Base-by-base conservation (phyloP, 192 early-diverging fungal species). In the Cetraspora pellucida region DNA sequence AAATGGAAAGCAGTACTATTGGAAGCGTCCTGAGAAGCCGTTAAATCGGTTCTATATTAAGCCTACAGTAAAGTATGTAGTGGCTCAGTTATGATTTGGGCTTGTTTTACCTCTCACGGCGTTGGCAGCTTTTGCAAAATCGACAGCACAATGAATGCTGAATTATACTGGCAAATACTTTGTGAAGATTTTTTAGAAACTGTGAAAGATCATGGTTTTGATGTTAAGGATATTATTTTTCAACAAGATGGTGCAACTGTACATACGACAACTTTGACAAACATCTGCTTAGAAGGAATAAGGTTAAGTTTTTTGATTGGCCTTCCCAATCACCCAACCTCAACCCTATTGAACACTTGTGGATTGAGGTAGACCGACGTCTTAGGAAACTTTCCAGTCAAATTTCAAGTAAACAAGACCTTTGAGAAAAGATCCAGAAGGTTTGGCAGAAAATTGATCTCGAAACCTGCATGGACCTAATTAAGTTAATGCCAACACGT, bases 171-270 rank as follows among this genome's bases (percentile, higher is more conserved):
- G 0, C n/a, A 78, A 44, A 81, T 81, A 16, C 52, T 81, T 13
- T 4, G 61, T 0, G 65, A 77, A 43, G 80, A 78, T 23, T 31
- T 81, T 8, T 1, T 58, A n/a, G 10, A 68, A 27, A 75, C 76
- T 6, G 10, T 77, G 4, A 52, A 69, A 25, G 55, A 81, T n/a
- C 72, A 72, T 67, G 59, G 74, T 45, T 47, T 81, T 14, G 50
- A 16, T 14, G 4, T 63, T 17, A 52, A 71, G n/a, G 54, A 78
- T 54, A 30, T 78, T 13, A 30, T 77, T 60, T 82, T 84, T 23
- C 79, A 82, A 17, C 79, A 84, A 21, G 78, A 84, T 74, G 81
- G 43, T 49, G 65, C 28, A 7, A 25, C 65, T 9, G 43, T 43
- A 17, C 65, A 68, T 27, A 68, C 43, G 3, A 25, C 66, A n/a